Evolutionary conservation across 371 early-diverging fungal genomes (phyloP).

Genomic region (Smittium culicis): DNA sequence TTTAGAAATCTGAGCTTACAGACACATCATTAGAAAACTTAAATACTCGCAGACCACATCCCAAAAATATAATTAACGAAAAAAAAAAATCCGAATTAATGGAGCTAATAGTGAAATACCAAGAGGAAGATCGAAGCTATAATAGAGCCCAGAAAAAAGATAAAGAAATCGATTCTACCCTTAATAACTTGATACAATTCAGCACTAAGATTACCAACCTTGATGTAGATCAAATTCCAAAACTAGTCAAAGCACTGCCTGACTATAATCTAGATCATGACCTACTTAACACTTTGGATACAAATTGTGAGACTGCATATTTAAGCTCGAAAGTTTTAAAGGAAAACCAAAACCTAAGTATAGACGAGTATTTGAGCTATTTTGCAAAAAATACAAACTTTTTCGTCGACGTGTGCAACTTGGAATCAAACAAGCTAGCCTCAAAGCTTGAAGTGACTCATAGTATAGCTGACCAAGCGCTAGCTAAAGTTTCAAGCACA

Average conservation of each 20-base stretch:
- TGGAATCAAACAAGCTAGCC: not conserved
- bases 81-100: conserved; percentile 14
- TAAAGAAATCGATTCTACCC: not conserved
- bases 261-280: not conserved
- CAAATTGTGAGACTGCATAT: not conserved
- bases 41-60: conserved; percentile 29
- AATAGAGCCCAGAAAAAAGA: not conserved
- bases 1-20: not conserved
- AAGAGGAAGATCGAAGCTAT: conserved; percentile 12
- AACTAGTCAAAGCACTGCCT: not conserved
- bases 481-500: not conserved
- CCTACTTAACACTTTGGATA: not conserved
- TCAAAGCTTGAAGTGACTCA: not conserved
- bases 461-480: not conserved
- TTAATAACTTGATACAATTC: not conserved
- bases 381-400: not conserved
- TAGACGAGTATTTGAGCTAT: not conserved
- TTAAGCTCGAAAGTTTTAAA: not conserved
- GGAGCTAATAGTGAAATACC: conserved; percentile 15
- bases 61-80: conserved; percentile 37
- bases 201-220: not conserved
- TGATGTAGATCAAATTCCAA: not conserved
- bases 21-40: not conserved
- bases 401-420: not conserved
- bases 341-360: not conserved